A percentile compares a stretch with the other conserved stretches of the same genome.
Evolutionary conservation across 2,329 filamentous ascomycete species (phyloP).

Genomic region (Botrytis byssoidea): DNA sequence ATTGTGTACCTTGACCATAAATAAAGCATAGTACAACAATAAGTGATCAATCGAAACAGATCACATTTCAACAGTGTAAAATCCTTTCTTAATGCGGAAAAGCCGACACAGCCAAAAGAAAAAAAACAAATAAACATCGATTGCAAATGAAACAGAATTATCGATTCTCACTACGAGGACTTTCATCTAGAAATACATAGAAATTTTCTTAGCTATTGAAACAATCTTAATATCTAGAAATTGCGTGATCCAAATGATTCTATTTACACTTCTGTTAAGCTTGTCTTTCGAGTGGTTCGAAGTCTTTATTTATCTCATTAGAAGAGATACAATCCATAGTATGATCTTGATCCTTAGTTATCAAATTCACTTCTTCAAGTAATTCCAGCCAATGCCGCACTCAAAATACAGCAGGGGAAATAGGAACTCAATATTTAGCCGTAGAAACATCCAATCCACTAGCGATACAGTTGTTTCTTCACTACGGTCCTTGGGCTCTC

Average conservation of each 20-base stretch:
- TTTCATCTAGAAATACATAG: background rate
- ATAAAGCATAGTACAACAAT: background rate
- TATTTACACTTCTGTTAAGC: background rate
- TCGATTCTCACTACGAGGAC: background rate
- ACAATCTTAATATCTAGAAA: background rate
- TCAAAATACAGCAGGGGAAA: background rate
- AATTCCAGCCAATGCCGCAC: background rate
- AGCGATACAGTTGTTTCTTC: background rate
- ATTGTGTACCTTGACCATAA: background rate
- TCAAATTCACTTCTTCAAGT: background rate
- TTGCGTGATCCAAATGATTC: background rate
- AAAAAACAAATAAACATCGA: background rate
- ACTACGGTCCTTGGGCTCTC: rapidly evolving
- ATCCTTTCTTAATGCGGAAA: background rate
- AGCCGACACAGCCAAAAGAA: rapidly evolving
- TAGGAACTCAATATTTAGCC: background rate
- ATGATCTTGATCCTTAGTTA: background rate
- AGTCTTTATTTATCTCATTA: background rate
- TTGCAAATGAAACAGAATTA: rapidly evolving
- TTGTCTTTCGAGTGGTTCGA: background rate
- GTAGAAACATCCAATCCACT: background rate
- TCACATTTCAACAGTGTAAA: background rate
- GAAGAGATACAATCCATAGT: background rate
- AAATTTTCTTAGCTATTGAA: background rate
- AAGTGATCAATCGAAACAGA: background rate